phyloP scores from a whole-genome alignment of 2,329 filamentous ascomycete genomes.

The Sporothrix schenckii region DNA sequence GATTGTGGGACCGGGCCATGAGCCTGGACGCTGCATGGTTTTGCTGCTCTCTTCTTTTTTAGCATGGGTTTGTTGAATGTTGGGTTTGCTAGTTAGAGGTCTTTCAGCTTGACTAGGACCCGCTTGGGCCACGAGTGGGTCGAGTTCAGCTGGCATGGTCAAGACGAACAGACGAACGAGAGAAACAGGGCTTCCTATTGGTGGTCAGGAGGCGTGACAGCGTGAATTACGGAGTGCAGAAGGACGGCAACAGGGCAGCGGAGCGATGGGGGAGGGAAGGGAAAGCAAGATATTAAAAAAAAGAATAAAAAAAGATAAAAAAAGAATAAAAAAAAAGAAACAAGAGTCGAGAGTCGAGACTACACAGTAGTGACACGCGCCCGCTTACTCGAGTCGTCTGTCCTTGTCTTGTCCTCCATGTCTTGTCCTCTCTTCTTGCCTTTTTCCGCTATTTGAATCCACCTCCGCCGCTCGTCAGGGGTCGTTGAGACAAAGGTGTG shows the following conservation, averaged over 20 bases:
- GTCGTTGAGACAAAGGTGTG: neutral
- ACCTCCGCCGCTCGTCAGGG: neutral
- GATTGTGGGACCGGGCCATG: constrained; percentile 24
- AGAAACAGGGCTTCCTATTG: constrained; percentile 29
- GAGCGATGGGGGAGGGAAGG: neutral
- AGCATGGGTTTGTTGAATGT: too few species aligned
- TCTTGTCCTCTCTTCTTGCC: too few species aligned
- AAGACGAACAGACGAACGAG: neutral
- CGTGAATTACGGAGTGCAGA: neutral
- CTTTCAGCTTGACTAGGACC: constrained; percentile 32
- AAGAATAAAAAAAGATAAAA: neutral
- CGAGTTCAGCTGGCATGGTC: constrained; percentile 35
- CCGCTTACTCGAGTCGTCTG: neutral
- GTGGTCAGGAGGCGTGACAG: neutral
- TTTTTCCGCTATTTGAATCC: neutral
- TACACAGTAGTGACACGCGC: neutral
- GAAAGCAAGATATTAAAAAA: too few species aligned
- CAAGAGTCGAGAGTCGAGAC: neutral
- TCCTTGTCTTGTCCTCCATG: neutral
- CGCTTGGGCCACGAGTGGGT: constrained; percentile 30
- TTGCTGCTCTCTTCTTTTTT: constrained; percentile 24
- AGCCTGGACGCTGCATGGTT: constrained; percentile 17
- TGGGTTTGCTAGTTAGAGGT: neutral
- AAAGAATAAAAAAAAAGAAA: neutral
- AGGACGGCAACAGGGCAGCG: neutral